Evolutionary conservation across 176 grass and related monocot species (phyloP), one percentile per base, ranked within the genome.

Genomic region (Oropetium thomaeum): DNA sequence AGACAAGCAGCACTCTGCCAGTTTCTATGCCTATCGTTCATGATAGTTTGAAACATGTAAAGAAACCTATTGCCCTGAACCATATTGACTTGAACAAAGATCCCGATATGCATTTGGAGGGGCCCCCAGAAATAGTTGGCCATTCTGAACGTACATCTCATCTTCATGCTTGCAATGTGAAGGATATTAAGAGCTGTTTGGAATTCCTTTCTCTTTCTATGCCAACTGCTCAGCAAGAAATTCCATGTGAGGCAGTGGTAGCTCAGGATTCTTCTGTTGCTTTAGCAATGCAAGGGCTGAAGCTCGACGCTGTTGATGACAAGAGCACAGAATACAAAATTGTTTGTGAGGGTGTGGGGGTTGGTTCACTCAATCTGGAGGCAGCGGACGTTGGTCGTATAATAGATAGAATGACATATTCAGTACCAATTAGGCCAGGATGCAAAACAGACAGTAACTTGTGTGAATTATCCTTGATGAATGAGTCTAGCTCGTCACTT

Each of bases 61-160:
- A 47, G 8, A 5, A 44, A 40, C 83, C 53, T 29, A 38, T 28
- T 73, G 44, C 43, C 48, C 61, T 67, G 37, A 71, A 81, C 53
- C 44, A 72, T 78, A 71, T 79, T 77, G 79, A 69, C 76, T 87
- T 66, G 58, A 90, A 81, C 58, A 79, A 82, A 43, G 78, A 52
- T 59, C 79, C 78, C 72, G 52, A 75, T 48, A 62, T 60, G 32
- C 65, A 20, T 67, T 51, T 38, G 33, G 67, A 73, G 71, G 55
- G 58, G 1, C 20, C 23, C 23, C 22, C 42, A 55, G 81, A 49
- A 84, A 62, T 60, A 58, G 39, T 37, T 82, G 40, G 53, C 53
- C 71, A 67, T 35, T 58, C 69, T 85, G 63, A 69, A 43, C 71
- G 22, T 68, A 14, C 55, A 28, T 48, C 75, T 74, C 39, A 37